Evolutionary conservation across 306 rosid genomes (phyloP).

Genomic region (Inga laurina): DNA sequence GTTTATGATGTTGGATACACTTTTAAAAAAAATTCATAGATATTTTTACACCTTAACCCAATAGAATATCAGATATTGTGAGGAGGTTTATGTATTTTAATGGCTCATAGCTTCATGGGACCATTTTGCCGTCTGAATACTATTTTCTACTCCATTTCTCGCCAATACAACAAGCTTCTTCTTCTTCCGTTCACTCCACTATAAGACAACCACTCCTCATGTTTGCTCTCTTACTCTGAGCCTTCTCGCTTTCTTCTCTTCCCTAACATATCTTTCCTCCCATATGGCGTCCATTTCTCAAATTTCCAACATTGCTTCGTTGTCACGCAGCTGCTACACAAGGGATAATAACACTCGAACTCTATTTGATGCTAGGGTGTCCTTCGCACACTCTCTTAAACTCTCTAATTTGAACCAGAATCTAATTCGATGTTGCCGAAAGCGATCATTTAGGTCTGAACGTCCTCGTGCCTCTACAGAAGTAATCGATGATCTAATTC

Average conservation of each 20-base stretch:
- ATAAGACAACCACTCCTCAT: not conserved
- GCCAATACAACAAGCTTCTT: not conserved
- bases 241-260: not conserved
- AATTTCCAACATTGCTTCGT: constrained; percentile 14
- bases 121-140: constrained; percentile 20
- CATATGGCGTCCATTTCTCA: constrained; percentile 48
- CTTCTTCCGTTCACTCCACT: not conserved
- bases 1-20: no score
- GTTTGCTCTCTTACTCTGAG: not conserved
- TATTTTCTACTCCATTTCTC: not conserved
- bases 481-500: constrained; percentile 29
- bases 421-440: not conserved
- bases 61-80: no score
- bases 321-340: not conserved
- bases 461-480: constrained; percentile 41
- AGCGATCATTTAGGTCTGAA: constrained; percentile 3
- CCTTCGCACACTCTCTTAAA: constrained; percentile 5
- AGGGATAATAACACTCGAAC: constrained; percentile 3
- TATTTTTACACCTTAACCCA: no score
- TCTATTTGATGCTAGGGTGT: not conserved
- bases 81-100: not conserved
- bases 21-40: no score
- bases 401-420: constrained; percentile 20
- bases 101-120: not conserved
- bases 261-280: not conserved